Base-by-base conservation (phyloP, 352 stramenopile species). In the Globisporangium iwayamae region DNA sequence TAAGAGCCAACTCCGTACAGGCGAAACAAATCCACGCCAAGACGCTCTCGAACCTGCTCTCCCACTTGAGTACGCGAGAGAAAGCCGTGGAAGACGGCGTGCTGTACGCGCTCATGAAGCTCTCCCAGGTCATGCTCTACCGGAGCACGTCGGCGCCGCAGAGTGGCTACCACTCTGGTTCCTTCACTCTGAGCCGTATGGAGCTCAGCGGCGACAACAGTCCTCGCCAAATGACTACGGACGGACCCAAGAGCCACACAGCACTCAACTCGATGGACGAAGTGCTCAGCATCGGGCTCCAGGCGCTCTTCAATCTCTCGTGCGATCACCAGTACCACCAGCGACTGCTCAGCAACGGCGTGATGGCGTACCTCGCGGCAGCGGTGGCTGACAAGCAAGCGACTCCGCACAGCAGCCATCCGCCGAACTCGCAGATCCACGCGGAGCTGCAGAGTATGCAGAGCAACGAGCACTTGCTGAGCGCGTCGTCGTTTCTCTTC, bases 11-110 rank as follows among this genome's bases (percentile, higher is more conserved):
- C 56, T 94, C 85, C 16, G 69, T 82, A 4, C 81, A 92, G n/a
- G 76, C 85, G 1, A 94, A 92, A 63, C 83, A 92, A 52, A 90
- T 92, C 39, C 85, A 94, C 52, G 81, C 80, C 53, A 92, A 92
- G 61, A 94, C 85, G 16, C 65, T 94, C 28, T 88, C 80, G 4
- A 94, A 94, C 43, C 28, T 94, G 8, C 68, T 94, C 0, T 91
- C 81, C 4, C 81, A 94, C 47, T 58, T 75, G 10, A 64, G 61
- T 11, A 78, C 81, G 2, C 71, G 85, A 0, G 63, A 77, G 10
- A 81, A 91, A 62, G 71, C 81, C 0, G 81, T 94, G 10, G 77
- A 91, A 36, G 81, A 92, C 30, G 85, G 85, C 0, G 85, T 91
- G 18, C 63, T 94, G 3, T 94, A 94, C 54, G 81, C 85, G 9